Evolutionary conservation across 2,329 filamentous ascomycete genomes (phyloP).

Genomic region (Sarocladiaceae sp.): DNA sequence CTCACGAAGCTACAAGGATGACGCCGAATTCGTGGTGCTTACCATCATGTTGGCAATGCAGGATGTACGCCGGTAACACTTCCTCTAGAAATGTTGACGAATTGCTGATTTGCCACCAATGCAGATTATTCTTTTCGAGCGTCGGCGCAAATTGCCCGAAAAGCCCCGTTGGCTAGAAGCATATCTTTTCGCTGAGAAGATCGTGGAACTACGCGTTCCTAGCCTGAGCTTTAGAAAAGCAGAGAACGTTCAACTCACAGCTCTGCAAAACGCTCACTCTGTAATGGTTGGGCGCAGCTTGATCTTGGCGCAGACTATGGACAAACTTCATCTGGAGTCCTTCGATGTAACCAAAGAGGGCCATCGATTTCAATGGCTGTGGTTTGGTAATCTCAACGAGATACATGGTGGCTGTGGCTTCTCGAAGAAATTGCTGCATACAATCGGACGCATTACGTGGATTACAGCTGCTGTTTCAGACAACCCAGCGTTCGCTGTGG

Average conservation of each 20-base stretch:
- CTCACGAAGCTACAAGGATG: conserved; percentile 14
- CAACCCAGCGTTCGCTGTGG: too few species aligned
- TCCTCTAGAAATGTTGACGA: too few species aligned
- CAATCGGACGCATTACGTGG: conserved; percentile 31
- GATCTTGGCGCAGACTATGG: conserved; percentile 34
- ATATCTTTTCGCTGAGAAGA: conserved; percentile 27
- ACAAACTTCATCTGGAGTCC: conserved; percentile 21
- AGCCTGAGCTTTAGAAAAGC: conserved; percentile 29
- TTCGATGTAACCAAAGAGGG: conserved; percentile 24
- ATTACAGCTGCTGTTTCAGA: conserved; percentile 19
- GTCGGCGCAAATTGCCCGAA: conserved; percentile 24
- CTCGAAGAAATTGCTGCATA: conserved; percentile 31
- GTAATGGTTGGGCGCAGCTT: conserved; percentile 33
- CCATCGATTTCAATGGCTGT: conserved; percentile 30
- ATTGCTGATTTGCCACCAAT: too few species aligned
- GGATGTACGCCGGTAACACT: conserved; percentile 23
- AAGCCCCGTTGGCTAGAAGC: conserved; percentile 32
- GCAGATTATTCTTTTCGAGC: conserved; percentile 30
- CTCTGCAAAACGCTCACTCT: conserved; percentile 29
- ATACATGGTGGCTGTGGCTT: conserved; percentile 37
- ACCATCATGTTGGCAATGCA: conserved; percentile 32
- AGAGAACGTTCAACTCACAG: conserved; percentile 26
- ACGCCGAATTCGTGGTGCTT: conserved; percentile 30
- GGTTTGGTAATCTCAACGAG: conserved; percentile 31
- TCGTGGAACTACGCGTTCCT: conserved; percentile 28